Conservation (phyloP, 2,329 filamentous ascomycete species). For the Ceratocystis destructans region DNA sequence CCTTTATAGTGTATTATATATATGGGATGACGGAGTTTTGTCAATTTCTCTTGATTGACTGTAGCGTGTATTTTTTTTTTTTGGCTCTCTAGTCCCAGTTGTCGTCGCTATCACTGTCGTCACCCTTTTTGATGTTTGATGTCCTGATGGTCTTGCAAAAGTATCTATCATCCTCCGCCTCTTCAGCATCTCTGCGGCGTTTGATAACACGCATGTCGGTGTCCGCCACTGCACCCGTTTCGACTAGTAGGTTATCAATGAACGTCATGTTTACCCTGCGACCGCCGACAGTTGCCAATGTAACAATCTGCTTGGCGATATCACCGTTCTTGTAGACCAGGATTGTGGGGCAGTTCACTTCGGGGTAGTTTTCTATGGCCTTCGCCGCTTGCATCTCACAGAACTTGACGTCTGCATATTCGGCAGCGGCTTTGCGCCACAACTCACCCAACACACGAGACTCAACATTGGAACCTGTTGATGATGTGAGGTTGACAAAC, state of each 20-base stretch:
- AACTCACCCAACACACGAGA: conserved; percentile 71
- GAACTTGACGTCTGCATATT: conserved; percentile 93
- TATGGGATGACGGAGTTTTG: not conserved
- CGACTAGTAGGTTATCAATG: conserved; percentile 67
- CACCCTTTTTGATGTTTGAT: conserved; percentile 35
- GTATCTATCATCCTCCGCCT: conserved; percentile 45
- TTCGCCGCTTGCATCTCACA: conserved; percentile 86
- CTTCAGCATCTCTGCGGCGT: conserved; percentile 44
- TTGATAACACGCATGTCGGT: conserved; percentile 65
- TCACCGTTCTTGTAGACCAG: conserved; percentile 85
- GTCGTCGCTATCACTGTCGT: conserved; percentile 38
- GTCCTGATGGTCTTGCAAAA: conserved; percentile 37
- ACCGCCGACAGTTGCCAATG: conserved; percentile 65
- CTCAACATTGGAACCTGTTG: conserved; percentile 67
- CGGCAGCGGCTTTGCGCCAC: conserved; percentile 69
- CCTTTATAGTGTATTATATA: conserved; percentile 15
- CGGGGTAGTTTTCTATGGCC: conserved; percentile 94
- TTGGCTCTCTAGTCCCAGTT: conserved; percentile 43
- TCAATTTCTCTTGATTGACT: not conserved
- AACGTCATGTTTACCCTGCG: conserved; percentile 56
- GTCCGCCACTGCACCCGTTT: conserved; percentile 64
- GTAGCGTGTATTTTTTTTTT: conserved; percentile 6
- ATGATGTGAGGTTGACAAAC: conserved; percentile 70
- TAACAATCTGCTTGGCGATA: conserved; percentile 86
- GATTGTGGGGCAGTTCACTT: conserved; percentile 87